Evolutionary conservation across 257 asterid genomes (phyloP), one percentile per base, ranked within the genome.

Genomic region (Ophiorrhiza pumila): DNA sequence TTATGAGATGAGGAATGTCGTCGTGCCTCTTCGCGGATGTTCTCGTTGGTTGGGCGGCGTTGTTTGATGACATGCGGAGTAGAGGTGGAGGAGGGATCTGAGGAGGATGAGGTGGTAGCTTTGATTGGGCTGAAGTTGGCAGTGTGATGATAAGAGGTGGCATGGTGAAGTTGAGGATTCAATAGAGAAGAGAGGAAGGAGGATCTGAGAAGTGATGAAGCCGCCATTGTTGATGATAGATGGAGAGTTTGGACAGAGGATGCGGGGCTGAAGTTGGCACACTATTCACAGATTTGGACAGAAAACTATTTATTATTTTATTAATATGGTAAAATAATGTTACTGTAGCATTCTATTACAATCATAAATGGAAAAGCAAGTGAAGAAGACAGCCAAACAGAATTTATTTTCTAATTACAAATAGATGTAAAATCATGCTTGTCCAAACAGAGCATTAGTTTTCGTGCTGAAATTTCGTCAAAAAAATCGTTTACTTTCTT

Each of bases 11-110:
- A 76, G 65, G 71, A 70, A 79, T 80, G 88, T 39, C 91, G 95
- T 46, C 95, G 93, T 15, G 97, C 96, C 74, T 91, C 97, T 23
- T 91, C 96, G 10, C 97, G 91, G 79, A 89, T 89, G 75, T 91
- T 89, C 46, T 85, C 91, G 20, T 85, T 91, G 62, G 92, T 83
- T 47, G 89, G 84, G 42, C 92, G 93, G 37, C 96, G 95, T 59
- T 82, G 82, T 76, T 80, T 88, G 78, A 79, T 47, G 45, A 65
- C 63, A 20, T 75, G 84, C 9, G 76, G 52, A n/a, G 82, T 27
- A 5, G 74, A 1, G 46, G 64, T 1, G 23, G 81, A 47, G 22
- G 91, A 29, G 1, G 82, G 49, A 17, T 68, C 74, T 42, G 77
- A 49, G 6, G 61, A 49, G 18, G 76, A 20, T 29, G 76, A 12